phyloP scores from a whole-genome alignment of 192 early-diverging fungal genomes.

The Umbelopsis isabellina region DNA sequence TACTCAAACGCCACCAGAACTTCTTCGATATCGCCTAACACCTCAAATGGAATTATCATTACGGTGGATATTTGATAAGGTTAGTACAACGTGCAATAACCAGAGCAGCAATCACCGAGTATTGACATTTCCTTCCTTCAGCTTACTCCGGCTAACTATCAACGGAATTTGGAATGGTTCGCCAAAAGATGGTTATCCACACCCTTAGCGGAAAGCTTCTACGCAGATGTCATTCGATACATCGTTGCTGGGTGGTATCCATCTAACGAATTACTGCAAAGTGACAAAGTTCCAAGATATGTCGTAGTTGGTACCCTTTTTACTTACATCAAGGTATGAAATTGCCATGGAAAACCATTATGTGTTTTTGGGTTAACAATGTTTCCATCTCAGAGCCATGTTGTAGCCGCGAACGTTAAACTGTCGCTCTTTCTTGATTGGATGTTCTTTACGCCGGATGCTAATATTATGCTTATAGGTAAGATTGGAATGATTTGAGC shows the following conservation, averaged over 20 bases:
- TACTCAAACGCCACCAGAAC: constrained; percentile 62
- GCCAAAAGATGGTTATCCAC: constrained; percentile 59
- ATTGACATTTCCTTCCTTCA: constrained; percentile 13
- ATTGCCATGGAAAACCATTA: too few species aligned
- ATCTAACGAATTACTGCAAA: constrained; percentile 68
- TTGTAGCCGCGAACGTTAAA: constrained; percentile 67
- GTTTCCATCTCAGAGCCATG: constrained; percentile 46
- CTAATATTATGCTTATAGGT: constrained; percentile 76
- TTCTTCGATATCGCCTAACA: constrained; percentile 62
- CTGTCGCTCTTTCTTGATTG: constrained; percentile 80
- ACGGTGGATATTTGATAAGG: constrained; percentile 65
- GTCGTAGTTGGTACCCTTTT: constrained; percentile 66
- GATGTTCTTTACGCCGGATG: constrained; percentile 70
- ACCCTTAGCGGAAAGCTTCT: constrained; percentile 63
- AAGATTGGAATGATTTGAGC: not conserved
- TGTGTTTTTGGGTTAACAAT: not conserved
- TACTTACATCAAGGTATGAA: constrained; percentile 51
- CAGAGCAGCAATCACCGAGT: not conserved
- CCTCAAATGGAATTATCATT: constrained; percentile 72
- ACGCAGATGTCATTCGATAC: constrained; percentile 72
- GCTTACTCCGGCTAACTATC: constrained; percentile 50
- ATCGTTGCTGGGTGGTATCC: constrained; percentile 76
- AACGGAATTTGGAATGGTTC: constrained; percentile 70
- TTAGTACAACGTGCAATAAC: constrained; percentile 27
- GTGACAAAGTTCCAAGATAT: constrained; percentile 73